A percentile compares a stretch with the other conserved stretches of the same genome.
phyloP scores from a whole-genome alignment of 176 grass and related monocot species.

The Microstegium vimineum region DNA sequence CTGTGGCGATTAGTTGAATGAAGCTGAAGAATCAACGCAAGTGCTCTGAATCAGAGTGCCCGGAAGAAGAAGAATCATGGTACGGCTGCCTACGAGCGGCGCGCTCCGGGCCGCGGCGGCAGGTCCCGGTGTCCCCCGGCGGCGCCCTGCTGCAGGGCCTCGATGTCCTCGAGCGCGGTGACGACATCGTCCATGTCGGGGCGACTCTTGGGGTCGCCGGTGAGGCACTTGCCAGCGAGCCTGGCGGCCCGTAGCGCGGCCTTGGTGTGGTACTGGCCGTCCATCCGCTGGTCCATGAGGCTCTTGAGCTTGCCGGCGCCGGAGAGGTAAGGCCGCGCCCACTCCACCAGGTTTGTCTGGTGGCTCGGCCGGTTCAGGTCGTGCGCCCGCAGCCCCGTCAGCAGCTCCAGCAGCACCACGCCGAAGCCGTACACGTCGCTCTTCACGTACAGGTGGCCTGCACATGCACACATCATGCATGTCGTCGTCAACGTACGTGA shows the following conservation, averaged over 20 bases:
- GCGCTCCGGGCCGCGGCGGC: slow-evolving; percentile 7
- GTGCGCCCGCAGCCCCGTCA: slow-evolving; percentile 72
- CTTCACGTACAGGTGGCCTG: slow-evolving; percentile 80
- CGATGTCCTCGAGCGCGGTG: slow-evolving; percentile 54
- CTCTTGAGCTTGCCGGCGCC: slow-evolving; percentile 48
- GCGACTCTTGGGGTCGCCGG: slow-evolving; percentile 52
- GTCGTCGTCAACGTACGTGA: neutral
- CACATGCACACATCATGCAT: neutral
- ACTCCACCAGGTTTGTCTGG: slow-evolving; percentile 64
- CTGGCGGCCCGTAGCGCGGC: slow-evolving; percentile 46
- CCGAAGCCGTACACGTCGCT: slow-evolving; percentile 90
- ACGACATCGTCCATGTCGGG: slow-evolving; percentile 73
- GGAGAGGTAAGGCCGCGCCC: slow-evolving; percentile 51
- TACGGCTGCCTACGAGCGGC: neutral
- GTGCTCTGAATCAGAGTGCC: neutral
- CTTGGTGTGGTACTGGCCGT: slow-evolving; percentile 56
- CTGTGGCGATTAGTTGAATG: neutral
- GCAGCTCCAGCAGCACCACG: slow-evolving; percentile 72
- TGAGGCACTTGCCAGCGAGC: slow-evolving; percentile 60
- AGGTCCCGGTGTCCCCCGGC: slow-evolving; percentile 23
- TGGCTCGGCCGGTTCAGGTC: slow-evolving; percentile 66
- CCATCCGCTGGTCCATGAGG: slow-evolving; percentile 64
- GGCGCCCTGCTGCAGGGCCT: slow-evolving; percentile 17
- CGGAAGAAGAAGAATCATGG: slow-evolving; percentile 6
- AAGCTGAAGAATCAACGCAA: neutral